These are phyloP conservation scores for Colletotrichum cuscutae DNA, from an alignment of 2,329 filamentous ascomycete species.

Conservation along the genomic window DNA sequence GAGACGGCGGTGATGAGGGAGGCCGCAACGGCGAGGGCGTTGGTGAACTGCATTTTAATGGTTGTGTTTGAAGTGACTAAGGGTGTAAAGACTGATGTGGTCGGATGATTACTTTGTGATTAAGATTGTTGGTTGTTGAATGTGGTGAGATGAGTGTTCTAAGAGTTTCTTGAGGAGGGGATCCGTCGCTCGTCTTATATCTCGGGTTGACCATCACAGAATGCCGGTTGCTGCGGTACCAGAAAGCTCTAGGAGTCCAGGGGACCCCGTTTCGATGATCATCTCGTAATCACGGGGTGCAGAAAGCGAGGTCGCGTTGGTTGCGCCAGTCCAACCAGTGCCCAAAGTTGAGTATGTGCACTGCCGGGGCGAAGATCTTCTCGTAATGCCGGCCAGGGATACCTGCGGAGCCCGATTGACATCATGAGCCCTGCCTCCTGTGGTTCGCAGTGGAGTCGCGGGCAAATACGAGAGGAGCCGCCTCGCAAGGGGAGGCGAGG, in stretches of 20 bases:
- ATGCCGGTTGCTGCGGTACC: slow-evolving; percentile 1
- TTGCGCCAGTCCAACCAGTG: background rate
- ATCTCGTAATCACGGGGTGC: slow-evolving; percentile 21
- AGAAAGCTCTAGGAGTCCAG: background rate
- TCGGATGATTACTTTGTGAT: slow-evolving; percentile 16
- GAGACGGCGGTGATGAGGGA: slow-evolving; percentile 42
- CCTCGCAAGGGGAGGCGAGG: slow-evolving; percentile 2
- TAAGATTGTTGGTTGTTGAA: background rate
- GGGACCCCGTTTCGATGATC: background rate
- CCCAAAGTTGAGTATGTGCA: background rate
- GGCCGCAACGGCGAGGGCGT: slow-evolving; percentile 37
- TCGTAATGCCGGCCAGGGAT: slow-evolving; percentile 27
- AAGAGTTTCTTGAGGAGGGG: background rate
- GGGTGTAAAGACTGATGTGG: slow-evolving; percentile 22
- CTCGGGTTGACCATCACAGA: background rate
- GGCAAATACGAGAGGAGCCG: slow-evolving; percentile 28
- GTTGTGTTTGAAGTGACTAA: background rate
- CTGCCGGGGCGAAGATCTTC: slow-evolving; percentile 27
- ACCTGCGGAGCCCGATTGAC: slow-evolving; percentile 16
- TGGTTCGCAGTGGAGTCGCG: slow-evolving; percentile 4
- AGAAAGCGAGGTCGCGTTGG: background rate
- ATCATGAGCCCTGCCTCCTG: slow-evolving; percentile 12
- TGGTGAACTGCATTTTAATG: slow-evolving; percentile 36
- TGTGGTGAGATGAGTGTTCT: background rate
- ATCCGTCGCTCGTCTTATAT: slow-evolving; percentile 8